Evolutionary conservation across 2,329 filamentous ascomycete genomes (phyloP).

Genomic region (Aphanoascus verrucosus): DNA sequence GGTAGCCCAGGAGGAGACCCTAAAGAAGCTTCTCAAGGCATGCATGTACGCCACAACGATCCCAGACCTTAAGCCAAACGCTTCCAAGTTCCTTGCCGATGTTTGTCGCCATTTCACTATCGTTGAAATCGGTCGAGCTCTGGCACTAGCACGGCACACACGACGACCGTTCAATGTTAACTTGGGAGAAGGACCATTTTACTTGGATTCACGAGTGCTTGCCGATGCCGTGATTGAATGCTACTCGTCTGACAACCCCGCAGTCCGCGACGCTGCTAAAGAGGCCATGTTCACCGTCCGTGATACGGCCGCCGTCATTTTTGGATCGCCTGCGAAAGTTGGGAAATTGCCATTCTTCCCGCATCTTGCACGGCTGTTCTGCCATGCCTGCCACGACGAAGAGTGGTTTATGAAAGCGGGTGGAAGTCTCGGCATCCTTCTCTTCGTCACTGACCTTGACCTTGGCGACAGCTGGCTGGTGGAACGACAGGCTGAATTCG

Average conservation of each 20-base stretch:
- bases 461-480: slow-evolving; percentile 75
- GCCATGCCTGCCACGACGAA: slow-evolving; percentile 90
- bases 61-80: slow-evolving; percentile 66
- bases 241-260: slow-evolving; percentile 69
- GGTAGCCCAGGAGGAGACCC: slow-evolving; percentile 64
- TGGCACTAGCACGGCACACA: slow-evolving; percentile 67
- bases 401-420: slow-evolving; percentile 98
- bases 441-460: slow-evolving; percentile 73
- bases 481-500: slow-evolving; percentile 74
- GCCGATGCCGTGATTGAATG: slow-evolving; percentile 85
- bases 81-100: slow-evolving; percentile 63
- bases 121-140: slow-evolving; percentile 75
- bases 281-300: slow-evolving; percentile 67
- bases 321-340: slow-evolving; percentile 62
- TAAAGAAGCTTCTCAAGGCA: slow-evolving; percentile 83
- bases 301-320: slow-evolving; percentile 63
- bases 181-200: slow-evolving; percentile 75
- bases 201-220: slow-evolving; percentile 74
- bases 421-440: slow-evolving; percentile 78
- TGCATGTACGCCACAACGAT: slow-evolving; percentile 76
- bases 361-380: slow-evolving; percentile 72
- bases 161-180: slow-evolving; percentile 72
- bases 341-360: slow-evolving; percentile 74
- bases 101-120: slow-evolving; percentile 84
- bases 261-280: slow-evolving; percentile 74